Evolutionary conservation across 148 eudicot genomes (phyloP).

Genomic region (Rhododendron mucronatum): DNA sequence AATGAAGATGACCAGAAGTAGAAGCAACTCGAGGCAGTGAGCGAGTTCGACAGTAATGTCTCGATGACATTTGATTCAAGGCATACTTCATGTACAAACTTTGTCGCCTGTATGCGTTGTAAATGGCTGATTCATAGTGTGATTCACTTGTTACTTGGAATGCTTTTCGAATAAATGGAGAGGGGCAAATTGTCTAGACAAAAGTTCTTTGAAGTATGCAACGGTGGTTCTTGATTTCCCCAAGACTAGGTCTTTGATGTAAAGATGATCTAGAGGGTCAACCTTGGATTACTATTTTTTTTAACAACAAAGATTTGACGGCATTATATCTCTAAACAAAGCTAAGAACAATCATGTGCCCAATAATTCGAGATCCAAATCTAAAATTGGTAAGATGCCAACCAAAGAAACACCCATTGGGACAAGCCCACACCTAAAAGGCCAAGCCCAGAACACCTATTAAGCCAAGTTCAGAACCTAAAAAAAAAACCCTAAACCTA

Average conservation of each 20-base stretch:
- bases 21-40: conserved; percentile 23
- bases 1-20: conserved; percentile 24
- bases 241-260: background rate
- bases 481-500: no score
- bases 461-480: no score
- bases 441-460: no score
- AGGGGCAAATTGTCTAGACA: background rate
- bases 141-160: background rate
- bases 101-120: background rate
- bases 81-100: background rate
- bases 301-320: no score
- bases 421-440: no score
- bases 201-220: background rate
- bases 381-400: no score
- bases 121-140: background rate
- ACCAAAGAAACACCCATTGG: no score
- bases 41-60: background rate
- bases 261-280: background rate
- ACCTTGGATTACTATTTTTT: no score
- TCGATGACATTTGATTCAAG: background rate
- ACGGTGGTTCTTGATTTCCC: background rate
- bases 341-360: no score
- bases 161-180: background rate
- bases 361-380: no score
- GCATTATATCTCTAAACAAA: no score